Base-by-base conservation (phyloP, 2,329 filamentous ascomycete genomes). In the Elsinoe batatas region DNA sequence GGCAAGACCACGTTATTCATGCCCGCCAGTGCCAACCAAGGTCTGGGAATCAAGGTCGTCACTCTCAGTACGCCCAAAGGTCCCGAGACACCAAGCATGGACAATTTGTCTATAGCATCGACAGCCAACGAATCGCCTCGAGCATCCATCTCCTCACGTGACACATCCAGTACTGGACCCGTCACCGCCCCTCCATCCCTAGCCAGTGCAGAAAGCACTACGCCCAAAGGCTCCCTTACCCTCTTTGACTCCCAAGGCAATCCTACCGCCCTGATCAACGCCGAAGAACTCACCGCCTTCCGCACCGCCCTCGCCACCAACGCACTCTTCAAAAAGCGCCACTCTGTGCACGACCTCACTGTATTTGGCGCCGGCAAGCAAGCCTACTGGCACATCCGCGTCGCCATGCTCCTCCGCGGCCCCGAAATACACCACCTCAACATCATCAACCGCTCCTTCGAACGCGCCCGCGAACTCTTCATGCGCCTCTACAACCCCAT, bases 351-450 rank as follows among this genome's bases (percentile, higher is more conserved):
- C 65, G 88, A 84, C 12, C 67, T 96, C 10, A 84, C 85, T 12
- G 85, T 95, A 54, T 97, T 96, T 68, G 91, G 91, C 20, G 84
- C 86, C 33, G 91, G 91, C 44, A 83, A 85, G 62, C 91, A 96
- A 73, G 91, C 91, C 11, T 95, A 91, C 73, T 97, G 91, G 91
- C 91, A 96, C 68, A 82, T 95, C 42, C 84, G 90, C 0, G 79
- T 97, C 3, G 85, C 91, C 0, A 77, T 97, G 10, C 77, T 91
- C 60, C 77, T 93, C 50, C 85, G 79, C 1, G 76, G 77, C 0
- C 65, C 73, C 44, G 87, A 88, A 17, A 84, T 95, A 62, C 83
- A 84, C 63, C 81, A 85, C 57, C 79, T 96, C 47, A 85, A 91
- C 71, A 84, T 96, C 64, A 84, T 95, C 67, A 94, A 91, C 65